A percentile compares a stretch with the other conserved stretches of the same genome.
These are phyloP conservation scores for Cymodocea nodosa DNA, from an alignment of 116 monocot genomes.

Conservation along the genomic window DNA sequence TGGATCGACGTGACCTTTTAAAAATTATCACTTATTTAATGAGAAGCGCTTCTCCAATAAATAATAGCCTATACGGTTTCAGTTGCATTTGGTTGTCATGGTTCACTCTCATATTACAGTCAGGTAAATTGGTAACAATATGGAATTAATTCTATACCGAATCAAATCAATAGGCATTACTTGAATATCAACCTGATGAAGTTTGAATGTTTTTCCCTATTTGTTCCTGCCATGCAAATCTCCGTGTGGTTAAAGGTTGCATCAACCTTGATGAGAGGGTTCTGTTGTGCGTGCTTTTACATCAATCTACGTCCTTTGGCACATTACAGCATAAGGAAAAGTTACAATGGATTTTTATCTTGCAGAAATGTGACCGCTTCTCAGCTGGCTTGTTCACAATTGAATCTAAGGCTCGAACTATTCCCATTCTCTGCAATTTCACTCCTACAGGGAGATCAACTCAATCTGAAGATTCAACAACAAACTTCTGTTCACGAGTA, in stretches of 20 bases:
- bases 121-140: no score
- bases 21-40: no score
- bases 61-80: no score
- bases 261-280: not conserved
- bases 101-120: no score
- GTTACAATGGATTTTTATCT: constrained; percentile 2
- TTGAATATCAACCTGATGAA: no score
- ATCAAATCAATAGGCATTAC: no score
- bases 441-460: constrained; percentile 16
- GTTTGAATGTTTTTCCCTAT: not conserved
- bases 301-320: not conserved
- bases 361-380: constrained; percentile 85
- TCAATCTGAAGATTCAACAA: constrained; percentile 29
- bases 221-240: not conserved
- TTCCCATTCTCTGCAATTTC: constrained; percentile 68
- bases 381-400: constrained; percentile 44
- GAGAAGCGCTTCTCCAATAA: no score
- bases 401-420: constrained; percentile 15
- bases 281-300: no score
- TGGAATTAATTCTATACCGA: no score
- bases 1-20: no score
- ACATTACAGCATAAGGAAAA: not conserved
- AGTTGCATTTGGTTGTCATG: no score
- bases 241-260: not conserved
- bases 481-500: constrained; percentile 45